Conservation (phyloP, 2,329 filamentous ascomycete species). For the Diaporthe sp. region DNA sequence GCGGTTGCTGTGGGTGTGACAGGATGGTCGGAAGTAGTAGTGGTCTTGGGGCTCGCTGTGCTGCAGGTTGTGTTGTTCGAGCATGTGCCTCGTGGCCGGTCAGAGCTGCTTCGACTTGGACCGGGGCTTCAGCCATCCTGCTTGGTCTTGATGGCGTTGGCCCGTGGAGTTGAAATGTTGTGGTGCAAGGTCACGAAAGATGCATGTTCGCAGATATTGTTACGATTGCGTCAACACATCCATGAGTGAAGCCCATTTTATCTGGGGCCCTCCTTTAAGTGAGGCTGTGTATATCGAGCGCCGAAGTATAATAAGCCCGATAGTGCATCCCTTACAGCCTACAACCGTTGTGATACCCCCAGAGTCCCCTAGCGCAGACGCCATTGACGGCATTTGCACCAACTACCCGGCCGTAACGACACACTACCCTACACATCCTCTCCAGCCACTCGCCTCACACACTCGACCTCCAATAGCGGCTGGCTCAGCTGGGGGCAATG, state of each 20-base stretch:
- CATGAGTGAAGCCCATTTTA: too few relatives aligned
- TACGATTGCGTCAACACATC: neutral
- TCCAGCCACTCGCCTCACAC: conserved; percentile 11
- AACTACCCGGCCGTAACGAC: neutral
- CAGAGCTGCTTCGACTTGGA: neutral
- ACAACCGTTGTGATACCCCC: neutral
- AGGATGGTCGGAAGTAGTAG: neutral
- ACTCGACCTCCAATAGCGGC: neutral
- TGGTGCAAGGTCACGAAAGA: neutral
- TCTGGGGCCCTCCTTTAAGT: neutral
- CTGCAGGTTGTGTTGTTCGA: neutral
- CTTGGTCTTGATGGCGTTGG: neutral
- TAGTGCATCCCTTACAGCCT: neutral
- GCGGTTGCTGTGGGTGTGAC: neutral
- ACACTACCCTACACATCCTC: neutral
- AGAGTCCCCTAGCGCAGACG: neutral
- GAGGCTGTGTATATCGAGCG: neutral
- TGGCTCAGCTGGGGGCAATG: conserved; percentile 3
- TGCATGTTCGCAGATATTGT: neutral
- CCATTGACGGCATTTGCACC: neutral
- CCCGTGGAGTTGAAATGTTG: neutral
- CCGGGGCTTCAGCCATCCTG: neutral
- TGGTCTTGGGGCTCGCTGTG: neutral
- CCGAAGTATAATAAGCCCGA: neutral
- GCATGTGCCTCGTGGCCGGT: neutral